phyloP scores from a whole-genome alignment of 495 filamentous ascomycete genomes.

The Xylaria flabelliformis region DNA sequence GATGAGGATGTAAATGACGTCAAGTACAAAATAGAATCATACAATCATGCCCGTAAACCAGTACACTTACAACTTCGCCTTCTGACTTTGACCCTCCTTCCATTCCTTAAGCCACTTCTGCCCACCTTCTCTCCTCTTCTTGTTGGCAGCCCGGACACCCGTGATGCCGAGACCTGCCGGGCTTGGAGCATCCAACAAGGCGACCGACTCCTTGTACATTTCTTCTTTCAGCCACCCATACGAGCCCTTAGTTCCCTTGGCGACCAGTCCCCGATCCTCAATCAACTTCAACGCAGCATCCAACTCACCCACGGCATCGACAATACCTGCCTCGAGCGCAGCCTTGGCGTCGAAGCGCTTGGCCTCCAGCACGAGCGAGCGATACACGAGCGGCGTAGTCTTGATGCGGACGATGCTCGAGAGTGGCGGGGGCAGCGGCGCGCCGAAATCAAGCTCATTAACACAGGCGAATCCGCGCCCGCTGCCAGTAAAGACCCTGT shows the following conservation, averaged over 20 bases:
- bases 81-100: constrained; percentile 32
- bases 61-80: constrained; percentile 53
- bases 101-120: constrained; percentile 53
- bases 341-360: constrained; percentile 65
- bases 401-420: constrained; percentile 75
- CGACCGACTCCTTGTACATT: constrained; percentile 71
- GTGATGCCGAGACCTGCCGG: constrained; percentile 19
- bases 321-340: constrained; percentile 67
- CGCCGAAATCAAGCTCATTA: constrained; percentile 80
- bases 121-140: constrained; percentile 53
- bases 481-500: constrained; percentile 72
- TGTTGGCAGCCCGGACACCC: constrained; percentile 42
- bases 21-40: background rate
- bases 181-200: constrained; percentile 54
- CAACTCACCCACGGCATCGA: constrained; percentile 70
- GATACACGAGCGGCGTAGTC: constrained; percentile 60
- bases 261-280: constrained; percentile 58
- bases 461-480: constrained; percentile 71
- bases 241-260: constrained; percentile 65
- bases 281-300: constrained; percentile 65
- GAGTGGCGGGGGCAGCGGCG: constrained; percentile 74
- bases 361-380: constrained; percentile 71
- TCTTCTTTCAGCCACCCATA: constrained; percentile 74
- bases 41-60: background rate
- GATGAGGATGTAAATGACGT: background rate